Percentiles rank a stretch among this genome's conserved stretches.
phyloP scores from a whole-genome alignment of 2,329 filamentous ascomycete species.

The Epichloe gansuensis region DNA sequence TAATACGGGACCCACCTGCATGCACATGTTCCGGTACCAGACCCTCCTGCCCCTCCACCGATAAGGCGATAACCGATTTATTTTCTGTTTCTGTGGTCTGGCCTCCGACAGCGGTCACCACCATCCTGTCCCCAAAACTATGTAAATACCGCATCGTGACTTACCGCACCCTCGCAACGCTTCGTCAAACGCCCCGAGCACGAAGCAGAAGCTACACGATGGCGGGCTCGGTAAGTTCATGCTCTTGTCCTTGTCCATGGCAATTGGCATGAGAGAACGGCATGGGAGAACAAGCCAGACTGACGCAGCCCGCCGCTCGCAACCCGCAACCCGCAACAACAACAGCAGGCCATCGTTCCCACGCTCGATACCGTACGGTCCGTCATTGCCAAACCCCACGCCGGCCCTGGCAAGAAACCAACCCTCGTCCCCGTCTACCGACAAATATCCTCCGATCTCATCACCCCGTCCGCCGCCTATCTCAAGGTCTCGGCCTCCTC shows the following conservation, averaged over 20 bases:
- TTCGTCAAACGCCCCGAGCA: neutral
- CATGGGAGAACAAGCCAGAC: too few species aligned
- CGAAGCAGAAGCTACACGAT: slow-evolving; percentile 10
- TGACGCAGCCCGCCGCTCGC: slow-evolving; percentile 1
- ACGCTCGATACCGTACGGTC: slow-evolving; percentile 34
- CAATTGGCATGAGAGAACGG: too few species aligned
- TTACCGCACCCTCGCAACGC: neutral
- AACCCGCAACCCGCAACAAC: slow-evolving; percentile 1
- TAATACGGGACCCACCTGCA: too few species aligned
- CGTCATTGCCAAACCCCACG: slow-evolving; percentile 26
- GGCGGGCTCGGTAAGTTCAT: slow-evolving; percentile 18
- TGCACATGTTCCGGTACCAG: too few species aligned
- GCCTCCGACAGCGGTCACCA: too few species aligned
- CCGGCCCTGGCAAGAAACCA: slow-evolving; percentile 23
- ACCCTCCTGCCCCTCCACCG: neutral
- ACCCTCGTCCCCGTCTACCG: slow-evolving; percentile 76
- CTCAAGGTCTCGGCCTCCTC: slow-evolving; percentile 68
- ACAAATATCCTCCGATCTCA: slow-evolving; percentile 79
- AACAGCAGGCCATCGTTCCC: slow-evolving; percentile 30
- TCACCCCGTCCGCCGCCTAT: slow-evolving; percentile 92
- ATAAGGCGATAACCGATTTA: neutral
- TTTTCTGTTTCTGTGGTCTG: neutral
- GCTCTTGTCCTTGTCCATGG: too few species aligned
- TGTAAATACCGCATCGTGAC: too few species aligned
- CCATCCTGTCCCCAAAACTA: neutral